Percentiles rank a stretch among this genome's conserved stretches.
These are phyloP conservation scores for Colletotrichum acutatum DNA, from an alignment of 2,329 filamentous ascomycete species.

Conservation along the genomic window DNA sequence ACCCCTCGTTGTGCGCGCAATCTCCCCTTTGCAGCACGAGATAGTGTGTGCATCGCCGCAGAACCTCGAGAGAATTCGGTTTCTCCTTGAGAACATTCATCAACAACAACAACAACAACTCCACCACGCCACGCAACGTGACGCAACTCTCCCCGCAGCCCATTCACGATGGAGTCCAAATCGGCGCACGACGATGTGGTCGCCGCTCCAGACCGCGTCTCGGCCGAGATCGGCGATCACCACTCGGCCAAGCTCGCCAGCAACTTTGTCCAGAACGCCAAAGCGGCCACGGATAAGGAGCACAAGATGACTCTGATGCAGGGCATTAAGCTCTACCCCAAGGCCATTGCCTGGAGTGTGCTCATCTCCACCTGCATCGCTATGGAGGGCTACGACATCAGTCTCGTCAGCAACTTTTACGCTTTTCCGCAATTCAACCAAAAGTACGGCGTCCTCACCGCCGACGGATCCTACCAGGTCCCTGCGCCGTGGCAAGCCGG, in stretches of 20 bases:
- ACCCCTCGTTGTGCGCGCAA: background rate
- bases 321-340: slow-evolving; percentile 85
- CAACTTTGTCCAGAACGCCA: slow-evolving; percentile 57
- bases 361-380: slow-evolving; percentile 90
- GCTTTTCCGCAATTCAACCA: slow-evolving; percentile 67
- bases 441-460: slow-evolving; percentile 64
- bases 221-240: slow-evolving; percentile 22
- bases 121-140: background rate
- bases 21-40: background rate
- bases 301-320: slow-evolving; percentile 78
- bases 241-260: slow-evolving; percentile 41
- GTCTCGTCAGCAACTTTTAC: slow-evolving; percentile 84
- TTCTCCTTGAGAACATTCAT: background rate
- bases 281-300: slow-evolving; percentile 67
- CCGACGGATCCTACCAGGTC: slow-evolving; percentile 63
- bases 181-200: slow-evolving; percentile 20
- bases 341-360: slow-evolving; percentile 85
- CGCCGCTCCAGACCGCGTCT: slow-evolving; percentile 19
- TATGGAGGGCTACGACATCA: slow-evolving; percentile 92
- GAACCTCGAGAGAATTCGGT: background rate
- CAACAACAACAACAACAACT: background rate
- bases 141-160: background rate
- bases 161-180: slow-evolving; percentile 26
- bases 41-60: background rate
- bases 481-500: slow-evolving; percentile 71